phyloP scores from a whole-genome alignment of 768 basidiomycete genomes.

The Floccularia luteovirens region DNA sequence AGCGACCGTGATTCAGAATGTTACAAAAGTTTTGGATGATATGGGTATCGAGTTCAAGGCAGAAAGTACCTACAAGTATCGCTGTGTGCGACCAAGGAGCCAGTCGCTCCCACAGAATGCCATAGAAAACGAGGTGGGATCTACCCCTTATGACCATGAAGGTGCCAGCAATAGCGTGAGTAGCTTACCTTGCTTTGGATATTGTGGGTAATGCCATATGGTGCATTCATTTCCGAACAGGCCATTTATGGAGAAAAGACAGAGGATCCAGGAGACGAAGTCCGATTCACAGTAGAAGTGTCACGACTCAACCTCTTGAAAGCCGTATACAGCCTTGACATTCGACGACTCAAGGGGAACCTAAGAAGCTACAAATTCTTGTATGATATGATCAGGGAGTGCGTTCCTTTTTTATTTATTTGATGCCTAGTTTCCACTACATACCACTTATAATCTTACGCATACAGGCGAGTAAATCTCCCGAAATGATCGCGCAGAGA shows the following conservation, averaged over 20 bases:
- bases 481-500: no score
- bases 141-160: no score
- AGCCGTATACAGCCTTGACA: conserved; percentile 82
- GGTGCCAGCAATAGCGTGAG: no score
- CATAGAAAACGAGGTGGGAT: no score
- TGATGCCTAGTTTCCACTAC: not conserved
- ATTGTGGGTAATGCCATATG: no score
- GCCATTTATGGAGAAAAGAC: conserved; percentile 50
- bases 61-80: conserved; percentile 78
- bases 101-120: no score
- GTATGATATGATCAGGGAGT: conserved; percentile 51
- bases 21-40: conserved; percentile 57
- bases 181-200: no score
- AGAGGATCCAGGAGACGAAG: conserved; percentile 83
- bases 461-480: no score
- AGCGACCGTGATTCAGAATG: conserved; percentile 66
- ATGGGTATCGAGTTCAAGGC: conserved; percentile 80
- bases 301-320: conserved; percentile 78
- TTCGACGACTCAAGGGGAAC: conserved; percentile 82
- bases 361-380: conserved; percentile 79
- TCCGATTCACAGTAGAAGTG: conserved; percentile 88
- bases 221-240: no score
- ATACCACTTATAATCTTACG: no score
- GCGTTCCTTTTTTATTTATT: no score
- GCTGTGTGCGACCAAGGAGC: conserved; percentile 67